Evolutionary conservation across 1,284 basidiomycete species (phyloP).

Genomic region (Rhodotorula sp.): DNA sequence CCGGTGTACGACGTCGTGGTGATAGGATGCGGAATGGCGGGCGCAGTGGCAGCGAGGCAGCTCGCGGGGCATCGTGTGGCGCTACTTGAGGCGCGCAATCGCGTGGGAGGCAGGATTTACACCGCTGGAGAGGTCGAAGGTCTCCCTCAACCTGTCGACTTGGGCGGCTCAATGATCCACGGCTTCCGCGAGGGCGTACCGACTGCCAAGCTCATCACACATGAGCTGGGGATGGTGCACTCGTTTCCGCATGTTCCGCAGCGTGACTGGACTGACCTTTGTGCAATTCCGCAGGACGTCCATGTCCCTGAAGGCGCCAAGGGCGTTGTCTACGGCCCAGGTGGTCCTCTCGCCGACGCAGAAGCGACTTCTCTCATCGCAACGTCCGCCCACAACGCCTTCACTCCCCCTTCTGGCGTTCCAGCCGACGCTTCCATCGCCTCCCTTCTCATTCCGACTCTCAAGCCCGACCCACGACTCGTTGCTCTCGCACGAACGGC

Average conservation of each 20-base stretch:
- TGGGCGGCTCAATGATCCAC: conserved; percentile 32
- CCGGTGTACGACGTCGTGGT: conserved; percentile 22
- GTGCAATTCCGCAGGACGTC: conserved; percentile 13
- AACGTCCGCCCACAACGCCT: conserved; percentile 23
- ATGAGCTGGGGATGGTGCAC: conserved; percentile 1
- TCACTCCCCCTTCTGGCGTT: not conserved
- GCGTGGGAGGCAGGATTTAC: conserved; percentile 31
- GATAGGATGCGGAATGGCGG: conserved; percentile 49
- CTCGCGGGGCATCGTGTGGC: conserved; percentile 54
- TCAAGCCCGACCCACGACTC: conserved; percentile 13
- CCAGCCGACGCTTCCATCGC: conserved; percentile 25
- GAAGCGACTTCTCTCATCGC: conserved; percentile 20
- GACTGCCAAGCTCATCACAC: not conserved
- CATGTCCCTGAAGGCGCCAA: conserved; percentile 26
- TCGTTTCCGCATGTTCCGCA: not conserved
- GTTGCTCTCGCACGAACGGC: conserved; percentile 51
- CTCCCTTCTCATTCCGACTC: conserved; percentile 15
- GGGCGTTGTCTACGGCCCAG: conserved; percentile 20
- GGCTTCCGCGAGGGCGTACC: conserved; percentile 28
- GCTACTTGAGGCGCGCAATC: conserved; percentile 54
- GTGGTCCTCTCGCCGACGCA: conserved; percentile 20
- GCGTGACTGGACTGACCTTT: not conserved
- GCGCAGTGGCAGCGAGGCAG: conserved; percentile 53
- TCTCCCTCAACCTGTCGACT: conserved; percentile 6
- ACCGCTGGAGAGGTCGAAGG: conserved; percentile 1